Base-by-base conservation (phyloP, 169 alveolate species). In the Plasmodium vinckei region DNA sequence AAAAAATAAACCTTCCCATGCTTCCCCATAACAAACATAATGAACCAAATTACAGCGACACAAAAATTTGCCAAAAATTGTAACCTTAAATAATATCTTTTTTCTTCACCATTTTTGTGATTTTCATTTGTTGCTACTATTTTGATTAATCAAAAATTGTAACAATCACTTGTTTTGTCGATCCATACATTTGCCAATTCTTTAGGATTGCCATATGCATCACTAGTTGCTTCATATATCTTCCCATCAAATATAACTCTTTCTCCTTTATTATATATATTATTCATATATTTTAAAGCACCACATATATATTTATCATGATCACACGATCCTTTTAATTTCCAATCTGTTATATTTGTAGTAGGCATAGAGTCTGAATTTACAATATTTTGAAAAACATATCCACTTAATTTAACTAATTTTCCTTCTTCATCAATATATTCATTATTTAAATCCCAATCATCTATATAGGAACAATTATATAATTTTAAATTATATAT, bases 261-360 rank as follows among this genome's bases (percentile, higher is more conserved):
- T 19, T 84, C 91, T 1, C 91, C 91, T 59, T 69, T 84, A 25
- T 73, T 69, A 54, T 84, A 84, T 44, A 69, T 51, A 33, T 84
- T 84, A 51, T 68, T 68, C 91, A 84, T 84, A 49, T 84, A 84
- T 19, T 61, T 59, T 49, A 84, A 44, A 56, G 87, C 91, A 6
- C 91, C 91, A 51, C 91, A 84, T 61, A 84, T 44, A 84, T 84
- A 84, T 12, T 84, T 84, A 69, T 84, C 91, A 49, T 69, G 70
- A 23, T 70, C 86, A 33, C 91, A 84, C 2, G 87, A 61, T 1
- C 91, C 91, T 51, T 69, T 84, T 39, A 84, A 70, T 49, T 84
- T 84, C 91, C 91, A 84, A 49, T 84, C 91, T 13, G 84, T 59
- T 42, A 84, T 84, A 84, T 84, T 84, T 15, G 73, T 17, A 59